phyloP scores from a whole-genome alignment of 2,329 filamentous ascomycete species.

The Cytospora piceicola region DNA sequence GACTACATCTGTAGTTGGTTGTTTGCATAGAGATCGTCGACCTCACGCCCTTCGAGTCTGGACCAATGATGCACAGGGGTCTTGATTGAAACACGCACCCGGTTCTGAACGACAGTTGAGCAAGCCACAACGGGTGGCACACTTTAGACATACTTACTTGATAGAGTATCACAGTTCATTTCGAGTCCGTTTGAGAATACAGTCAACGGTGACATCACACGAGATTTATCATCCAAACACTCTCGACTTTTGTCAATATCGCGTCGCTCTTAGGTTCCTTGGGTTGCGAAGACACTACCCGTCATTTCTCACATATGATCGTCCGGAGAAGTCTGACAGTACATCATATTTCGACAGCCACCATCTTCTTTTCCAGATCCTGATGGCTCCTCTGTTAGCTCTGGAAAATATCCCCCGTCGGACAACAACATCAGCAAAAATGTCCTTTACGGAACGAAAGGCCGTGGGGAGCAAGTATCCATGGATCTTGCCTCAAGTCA shows the following conservation, averaged over 20 bases:
- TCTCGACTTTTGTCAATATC: not conserved
- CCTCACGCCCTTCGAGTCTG: not conserved
- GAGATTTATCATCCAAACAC: not conserved
- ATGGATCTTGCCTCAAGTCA: constrained; percentile 38
- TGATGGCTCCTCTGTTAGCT: not conserved
- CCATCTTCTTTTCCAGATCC: not conserved
- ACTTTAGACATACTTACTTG: constrained; percentile 9
- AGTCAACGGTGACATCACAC: not conserved
- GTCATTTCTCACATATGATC: constrained; percentile 1
- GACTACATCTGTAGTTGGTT: not conserved
- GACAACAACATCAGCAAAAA: not conserved
- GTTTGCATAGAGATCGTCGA: not conserved
- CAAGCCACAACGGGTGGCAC: constrained; percentile 15
- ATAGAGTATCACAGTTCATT: constrained; percentile 10
- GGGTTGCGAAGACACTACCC: not conserved
- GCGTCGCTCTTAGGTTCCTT: not conserved
- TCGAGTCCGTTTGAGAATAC: not conserved
- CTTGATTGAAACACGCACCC: constrained; percentile 20
- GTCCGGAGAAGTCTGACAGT: not conserved
- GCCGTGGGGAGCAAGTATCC: constrained; percentile 33
- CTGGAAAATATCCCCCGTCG: not conserved
- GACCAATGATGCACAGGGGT: constrained; percentile 13
- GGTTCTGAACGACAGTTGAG: constrained; percentile 7
- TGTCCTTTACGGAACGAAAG: constrained; percentile 42
- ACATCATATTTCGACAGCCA: not conserved